Percentiles rank a stretch among this genome's conserved stretches.
These are phyloP conservation scores for Cytospora schulzeri DNA, from an alignment of 2,329 filamentous ascomycete genomes.

Conservation along the genomic window DNA sequence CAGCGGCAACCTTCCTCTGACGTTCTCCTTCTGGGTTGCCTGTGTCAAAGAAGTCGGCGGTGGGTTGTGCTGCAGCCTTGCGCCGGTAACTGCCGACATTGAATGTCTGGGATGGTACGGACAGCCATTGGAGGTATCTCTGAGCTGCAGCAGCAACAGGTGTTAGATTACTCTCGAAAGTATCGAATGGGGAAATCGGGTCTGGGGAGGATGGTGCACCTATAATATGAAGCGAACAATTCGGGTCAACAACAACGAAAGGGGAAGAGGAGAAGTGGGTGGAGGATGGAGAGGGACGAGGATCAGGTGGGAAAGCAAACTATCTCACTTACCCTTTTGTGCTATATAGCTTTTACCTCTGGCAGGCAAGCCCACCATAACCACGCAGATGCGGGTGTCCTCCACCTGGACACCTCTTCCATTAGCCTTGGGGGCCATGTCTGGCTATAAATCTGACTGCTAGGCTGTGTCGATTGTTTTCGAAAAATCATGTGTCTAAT, in stretches of 20 bases:
- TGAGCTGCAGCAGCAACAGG: conserved; percentile 60
- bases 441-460: conserved; percentile 26
- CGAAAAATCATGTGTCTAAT: conserved; percentile 16
- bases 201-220: conserved; percentile 24
- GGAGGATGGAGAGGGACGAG: not conserved
- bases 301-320: not conserved
- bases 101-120: conserved; percentile 90
- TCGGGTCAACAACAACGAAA: conserved; percentile 13
- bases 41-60: conserved; percentile 93
- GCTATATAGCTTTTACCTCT: conserved; percentile 97
- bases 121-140: conserved; percentile 95
- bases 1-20: conserved; percentile 82
- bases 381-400: conserved; percentile 94
- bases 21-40: conserved; percentile 89
- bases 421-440: conserved; percentile 57
- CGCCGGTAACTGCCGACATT: conserved; percentile 97
- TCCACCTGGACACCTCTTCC: conserved; percentile 83
- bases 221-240: conserved; percentile 14
- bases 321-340: conserved; percentile 74
- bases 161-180: conserved; percentile 29
- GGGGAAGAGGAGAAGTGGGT: not conserved
- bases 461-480: conserved; percentile 2
- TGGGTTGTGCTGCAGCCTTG: conserved; percentile 83
- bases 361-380: conserved; percentile 97
- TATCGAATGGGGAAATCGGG: conserved; percentile 25